Conservation (phyloP, 2,329 filamentous ascomycete species). For the Colletotrichum brevisporum region DNA sequence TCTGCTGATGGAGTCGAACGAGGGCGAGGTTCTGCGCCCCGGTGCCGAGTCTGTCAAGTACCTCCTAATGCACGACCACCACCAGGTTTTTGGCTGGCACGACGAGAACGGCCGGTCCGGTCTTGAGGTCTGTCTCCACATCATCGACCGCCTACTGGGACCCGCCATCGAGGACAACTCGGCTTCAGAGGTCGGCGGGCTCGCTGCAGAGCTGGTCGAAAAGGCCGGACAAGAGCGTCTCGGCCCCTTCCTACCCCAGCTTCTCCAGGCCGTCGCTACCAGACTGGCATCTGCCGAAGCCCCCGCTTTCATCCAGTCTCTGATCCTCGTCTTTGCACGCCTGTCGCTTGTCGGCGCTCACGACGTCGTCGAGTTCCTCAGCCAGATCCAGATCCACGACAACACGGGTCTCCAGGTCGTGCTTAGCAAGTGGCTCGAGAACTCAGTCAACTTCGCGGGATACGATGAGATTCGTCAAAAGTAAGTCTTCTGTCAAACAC, state of each 20-base stretch:
- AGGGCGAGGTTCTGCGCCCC: conserved; percentile 89
- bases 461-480: conserved; percentile 98
- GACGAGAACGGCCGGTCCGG: conserved; percentile 86
- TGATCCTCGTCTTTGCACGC: conserved; percentile 95
- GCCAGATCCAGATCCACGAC: conserved; percentile 83
- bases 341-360: conserved; percentile 86
- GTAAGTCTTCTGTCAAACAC: conserved; percentile 63
- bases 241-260: conserved; percentile 89
- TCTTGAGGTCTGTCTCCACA: conserved; percentile 88
- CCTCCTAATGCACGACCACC: conserved; percentile 89
- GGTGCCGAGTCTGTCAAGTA: conserved; percentile 90
- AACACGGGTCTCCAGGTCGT: conserved; percentile 91
- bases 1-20: conserved; percentile 85
- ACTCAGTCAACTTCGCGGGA: conserved; percentile 96
- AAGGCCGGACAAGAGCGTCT: conserved; percentile 93
- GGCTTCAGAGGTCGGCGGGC: conserved; percentile 93
- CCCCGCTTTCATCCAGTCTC: conserved; percentile 92
- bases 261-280: conserved; percentile 89
- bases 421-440: conserved; percentile 95
- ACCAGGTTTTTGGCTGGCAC: conserved; percentile 90
- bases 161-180: conserved; percentile 91
- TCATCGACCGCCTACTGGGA: conserved; percentile 91
- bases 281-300: conserved; percentile 86
- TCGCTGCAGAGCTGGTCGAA: conserved; percentile 95
- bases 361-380: conserved; percentile 93